Conservation (phyloP, 2,329 filamentous ascomycete genomes). For the Phaeosphaeriaceae sp. region DNA sequence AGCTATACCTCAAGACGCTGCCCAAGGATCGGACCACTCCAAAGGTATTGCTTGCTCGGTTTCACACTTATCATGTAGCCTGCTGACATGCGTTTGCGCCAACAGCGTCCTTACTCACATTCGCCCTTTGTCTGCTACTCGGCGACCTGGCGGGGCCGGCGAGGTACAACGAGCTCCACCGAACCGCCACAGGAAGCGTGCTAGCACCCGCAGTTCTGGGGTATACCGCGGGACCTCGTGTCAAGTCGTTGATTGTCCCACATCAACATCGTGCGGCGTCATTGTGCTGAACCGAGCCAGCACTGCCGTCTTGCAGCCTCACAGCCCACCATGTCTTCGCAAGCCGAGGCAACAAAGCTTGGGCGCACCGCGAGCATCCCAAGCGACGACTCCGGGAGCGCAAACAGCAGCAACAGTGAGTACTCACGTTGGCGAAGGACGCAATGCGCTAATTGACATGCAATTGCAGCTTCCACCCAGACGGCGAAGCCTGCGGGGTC, state of each 20-base stretch:
- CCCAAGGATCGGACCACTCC: not conserved
- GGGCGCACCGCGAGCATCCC: slow-evolving; percentile 36
- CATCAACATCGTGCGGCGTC: slow-evolving; percentile 7
- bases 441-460: slow-evolving; percentile 1
- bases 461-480: slow-evolving; percentile 37
- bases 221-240: slow-evolving; percentile 1
- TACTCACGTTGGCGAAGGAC: slow-evolving; percentile 5
- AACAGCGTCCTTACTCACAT: slow-evolving; percentile 26
- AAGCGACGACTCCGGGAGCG: slow-evolving; percentile 37
- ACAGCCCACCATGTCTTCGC: slow-evolving; percentile 32
- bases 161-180: slow-evolving; percentile 20
- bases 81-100: slow-evolving; percentile 32
- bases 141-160: slow-evolving; percentile 20
- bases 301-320: slow-evolving; percentile 20
- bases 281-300: slow-evolving; percentile 17
- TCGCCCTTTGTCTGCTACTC: slow-evolving; percentile 30
- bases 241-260: slow-evolving; percentile 4
- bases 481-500: slow-evolving; percentile 41
- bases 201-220: slow-evolving; percentile 6
- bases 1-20: not conserved
- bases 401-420: slow-evolving; percentile 44
- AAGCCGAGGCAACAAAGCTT: slow-evolving; percentile 31
- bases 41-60: slow-evolving; percentile 4
- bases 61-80: slow-evolving; percentile 2
- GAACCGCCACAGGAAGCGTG: slow-evolving; percentile 10